A percentile compares a stretch with the other conserved stretches of the same genome.
These are phyloP conservation scores for Kurtzmaniella quercitrusa DNA, from an alignment of 1,139 yeast species.

Conservation along the genomic window DNA sequence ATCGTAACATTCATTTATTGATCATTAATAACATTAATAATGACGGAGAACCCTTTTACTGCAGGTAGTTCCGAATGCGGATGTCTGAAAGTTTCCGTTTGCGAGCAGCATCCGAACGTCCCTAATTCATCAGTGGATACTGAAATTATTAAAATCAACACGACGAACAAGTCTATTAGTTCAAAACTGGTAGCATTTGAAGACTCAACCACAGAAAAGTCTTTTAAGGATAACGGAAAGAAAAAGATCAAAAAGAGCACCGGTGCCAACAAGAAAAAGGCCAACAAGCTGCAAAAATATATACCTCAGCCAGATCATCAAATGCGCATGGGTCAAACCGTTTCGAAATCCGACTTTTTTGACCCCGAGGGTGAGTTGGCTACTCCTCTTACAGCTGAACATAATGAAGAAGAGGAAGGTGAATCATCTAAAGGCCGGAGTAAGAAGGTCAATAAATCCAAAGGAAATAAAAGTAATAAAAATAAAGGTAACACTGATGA, in stretches of 20 bases:
- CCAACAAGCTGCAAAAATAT: slow-evolving; percentile 1
- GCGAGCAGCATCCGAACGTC: background rate
- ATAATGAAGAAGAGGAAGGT: background rate
- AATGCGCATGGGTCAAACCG: background rate
- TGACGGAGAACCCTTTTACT: background rate
- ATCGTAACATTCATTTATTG: too few species aligned
- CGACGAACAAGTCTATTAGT: background rate
- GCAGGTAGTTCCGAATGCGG: background rate
- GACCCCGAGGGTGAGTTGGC: background rate
- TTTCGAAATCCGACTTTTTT: background rate
- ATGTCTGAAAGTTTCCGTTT: background rate
- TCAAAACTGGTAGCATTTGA: background rate
- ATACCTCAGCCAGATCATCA: background rate
- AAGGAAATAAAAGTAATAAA: background rate
- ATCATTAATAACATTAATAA: background rate
- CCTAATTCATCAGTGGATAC: background rate
- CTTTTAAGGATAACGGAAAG: background rate
- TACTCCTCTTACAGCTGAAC: background rate
- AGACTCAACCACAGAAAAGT: background rate
- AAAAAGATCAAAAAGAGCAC: background rate
- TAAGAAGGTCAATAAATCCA: too few species aligned
- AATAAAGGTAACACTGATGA: background rate
- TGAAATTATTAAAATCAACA: background rate
- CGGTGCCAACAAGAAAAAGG: background rate
- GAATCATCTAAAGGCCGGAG: background rate